Percentiles rank a stretch among this genome's conserved stretches.
These are phyloP conservation scores for Phytophthora constricta DNA, from an alignment of 352 stramenopile species.

Conservation along the genomic window DNA sequence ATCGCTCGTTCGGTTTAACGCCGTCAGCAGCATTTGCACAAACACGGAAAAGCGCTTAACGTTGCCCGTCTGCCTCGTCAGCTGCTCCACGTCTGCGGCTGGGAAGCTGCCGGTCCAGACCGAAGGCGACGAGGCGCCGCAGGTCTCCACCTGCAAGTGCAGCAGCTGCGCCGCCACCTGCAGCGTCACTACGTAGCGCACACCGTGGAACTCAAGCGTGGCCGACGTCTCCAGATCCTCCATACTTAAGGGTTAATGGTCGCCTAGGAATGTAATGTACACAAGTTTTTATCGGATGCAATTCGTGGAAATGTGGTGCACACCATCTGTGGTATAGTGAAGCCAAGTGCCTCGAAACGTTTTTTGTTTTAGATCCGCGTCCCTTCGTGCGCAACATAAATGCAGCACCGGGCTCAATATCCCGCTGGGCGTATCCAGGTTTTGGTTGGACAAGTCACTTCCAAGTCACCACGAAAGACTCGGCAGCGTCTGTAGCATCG, in stretches of 20 bases:
- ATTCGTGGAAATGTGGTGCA: neutral
- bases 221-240: constrained; percentile 71
- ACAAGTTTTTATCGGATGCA: too few species aligned
- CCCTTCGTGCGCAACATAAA: neutral
- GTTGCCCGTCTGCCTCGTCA: constrained; percentile 94
- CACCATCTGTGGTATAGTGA: neutral
- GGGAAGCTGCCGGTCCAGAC: constrained; percentile 76
- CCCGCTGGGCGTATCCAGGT: too few species aligned
- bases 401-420: too few species aligned
- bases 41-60: constrained; percentile 94
- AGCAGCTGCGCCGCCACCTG: constrained; percentile 65
- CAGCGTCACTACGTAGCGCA: constrained; percentile 77
- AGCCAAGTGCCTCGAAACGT: neutral
- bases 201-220: constrained; percentile 73
- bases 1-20: constrained; percentile 75
- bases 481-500: neutral
- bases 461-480: neutral
- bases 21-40: constrained; percentile 92
- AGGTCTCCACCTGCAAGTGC: constrained; percentile 69
- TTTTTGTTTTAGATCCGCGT: neutral
- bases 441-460: too few species aligned
- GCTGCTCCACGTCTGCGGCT: constrained; percentile 86
- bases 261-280: too few species aligned
- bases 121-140: neutral
- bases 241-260: constrained; percentile 29